Conservation (phyloP, 495 filamentous ascomycete species). For the Aspergillus nidulans region DNA sequence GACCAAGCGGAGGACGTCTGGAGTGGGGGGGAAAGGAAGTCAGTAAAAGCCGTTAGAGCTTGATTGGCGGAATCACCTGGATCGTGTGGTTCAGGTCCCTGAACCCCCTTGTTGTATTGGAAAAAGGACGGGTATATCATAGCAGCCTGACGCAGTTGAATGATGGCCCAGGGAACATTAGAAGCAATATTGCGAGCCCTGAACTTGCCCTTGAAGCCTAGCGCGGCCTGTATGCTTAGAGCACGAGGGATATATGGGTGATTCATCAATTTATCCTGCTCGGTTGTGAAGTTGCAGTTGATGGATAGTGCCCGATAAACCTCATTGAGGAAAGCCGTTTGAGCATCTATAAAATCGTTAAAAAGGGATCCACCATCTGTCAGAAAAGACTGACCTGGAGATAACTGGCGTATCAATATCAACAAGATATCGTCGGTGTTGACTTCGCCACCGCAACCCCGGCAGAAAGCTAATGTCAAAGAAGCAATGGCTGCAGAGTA, state of each 20-base stretch:
- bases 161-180: conserved; percentile 67
- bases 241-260: conserved; percentile 63
- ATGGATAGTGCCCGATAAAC: conserved; percentile 62
- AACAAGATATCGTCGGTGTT: conserved; percentile 75
- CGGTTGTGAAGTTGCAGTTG: conserved; percentile 65
- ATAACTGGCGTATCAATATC: conserved; percentile 48
- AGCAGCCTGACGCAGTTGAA: conserved; percentile 68
- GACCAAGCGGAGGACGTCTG: conserved; percentile 41
- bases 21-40: no score
- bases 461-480: conserved; percentile 56
- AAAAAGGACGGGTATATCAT: conserved; percentile 61
- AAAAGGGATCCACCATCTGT: background rate
- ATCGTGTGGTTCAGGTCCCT: conserved; percentile 56
- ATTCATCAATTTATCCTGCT: conserved; percentile 66
- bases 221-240: conserved; percentile 64
- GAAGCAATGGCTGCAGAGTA: conserved; percentile 53
- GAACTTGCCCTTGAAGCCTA: conserved; percentile 60
- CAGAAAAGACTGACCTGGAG: conserved; percentile 40
- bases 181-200: conserved; percentile 56
- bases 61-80: conserved; percentile 42
- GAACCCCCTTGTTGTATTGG: conserved; percentile 40
- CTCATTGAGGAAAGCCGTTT: conserved; percentile 55
- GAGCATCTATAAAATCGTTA: conserved; percentile 27
- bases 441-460: conserved; percentile 49
- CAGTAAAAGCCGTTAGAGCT: background rate